Base-by-base conservation (phyloP, 768 basidiomycete species). In the Sutorius australiensis region DNA sequence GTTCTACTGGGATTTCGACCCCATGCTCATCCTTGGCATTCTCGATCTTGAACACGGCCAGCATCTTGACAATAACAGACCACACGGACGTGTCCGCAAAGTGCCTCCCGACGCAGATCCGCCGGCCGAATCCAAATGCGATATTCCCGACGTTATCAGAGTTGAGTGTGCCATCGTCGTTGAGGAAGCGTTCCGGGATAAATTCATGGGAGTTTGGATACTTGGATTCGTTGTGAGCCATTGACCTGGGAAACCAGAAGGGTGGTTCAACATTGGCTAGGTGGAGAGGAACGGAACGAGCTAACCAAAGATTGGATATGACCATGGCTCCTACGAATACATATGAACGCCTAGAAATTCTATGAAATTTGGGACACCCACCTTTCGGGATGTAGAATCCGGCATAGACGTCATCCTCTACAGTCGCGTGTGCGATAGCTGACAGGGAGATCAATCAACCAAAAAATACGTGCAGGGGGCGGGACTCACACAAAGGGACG, bases 321-420 rank as follows among this genome's bases (percentile, higher is more conserved):
- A 65, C 41, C 0, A 58, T 50, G 3, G 59, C 53, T 37, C 62
- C 62, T 63, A 43, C 9, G 10, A 24, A 38, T 24, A n/a, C 8
- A 3, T 10, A 21, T 65, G 16, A 53, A 19, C 16, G 30, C 2
- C 33, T 7, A 14, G 10, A 12, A 21, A 24, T n/a, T 32, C 12
- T 0, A 4, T 14, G 6, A 19, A 31, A 36, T 37, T 19, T 37
- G 31, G 13, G 11, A 6, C 12, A 24, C 46, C 32, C 21, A 65
- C 62, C 62, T 54, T 74, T 73, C 5, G 83, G 83, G 43, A 85
- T 84, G 8, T 74, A 64, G 50, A 77, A 78, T n/a, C 76, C 74
- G 31, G 69, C 65, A 53, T 77, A 79, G 6, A 71, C 49, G 31
- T 79, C 79, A 32, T 78, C 76, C 21, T 72, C 54, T 1, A 74